Base-by-base conservation (phyloP, 805 yeast species). In the Candida chilensis region DNA sequence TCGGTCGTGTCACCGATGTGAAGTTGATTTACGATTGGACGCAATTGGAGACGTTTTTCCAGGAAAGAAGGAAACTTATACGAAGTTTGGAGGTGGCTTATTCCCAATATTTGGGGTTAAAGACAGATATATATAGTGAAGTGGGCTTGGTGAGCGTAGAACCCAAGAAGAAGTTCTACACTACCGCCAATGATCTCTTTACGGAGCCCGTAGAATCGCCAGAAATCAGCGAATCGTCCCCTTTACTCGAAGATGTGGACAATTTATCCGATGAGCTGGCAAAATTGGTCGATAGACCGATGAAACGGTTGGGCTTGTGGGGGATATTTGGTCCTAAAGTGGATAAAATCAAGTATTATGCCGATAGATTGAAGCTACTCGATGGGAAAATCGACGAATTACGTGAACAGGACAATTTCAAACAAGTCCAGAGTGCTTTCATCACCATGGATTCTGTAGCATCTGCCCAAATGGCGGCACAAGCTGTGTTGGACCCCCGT, bases 1-100 rank as follows among this genome's bases (percentile, higher is more conserved):
- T 73, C 10, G 80, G 80, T 2, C 59, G 56, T 30, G 78, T 74
- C n/a, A 58, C 54, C 16, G 65, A 63, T 14, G 66, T 74, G 20
- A 64, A 60, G 30, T 48, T 72, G 34, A 66, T 68, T 13, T 66
- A 66, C 37, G 62, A 64, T 39, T 64, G 66, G 63, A 32, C 61
- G 2, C 56, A 60, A 4, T 47, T 73, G 24, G 64, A 59, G 26
- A 38, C 41, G 13, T 39, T 70, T 22, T 60, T 69, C 31, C 44
- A 41, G 1, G 31, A 45, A 27, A 42, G 79, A 22, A 37, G 37
- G n/a, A 13, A 26, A 2, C 18, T 67, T 3, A 32, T 68, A 2
- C 26, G 34, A 4, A 39, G 39, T 15, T 45, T 72, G 27, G 79
- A 73, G 38, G 40, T 45, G 9, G 42, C 58, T 3, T 67, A 69